Conservation (phyloP, 176 grass and related monocot genomes). For the Eleusine coracana region DNA sequence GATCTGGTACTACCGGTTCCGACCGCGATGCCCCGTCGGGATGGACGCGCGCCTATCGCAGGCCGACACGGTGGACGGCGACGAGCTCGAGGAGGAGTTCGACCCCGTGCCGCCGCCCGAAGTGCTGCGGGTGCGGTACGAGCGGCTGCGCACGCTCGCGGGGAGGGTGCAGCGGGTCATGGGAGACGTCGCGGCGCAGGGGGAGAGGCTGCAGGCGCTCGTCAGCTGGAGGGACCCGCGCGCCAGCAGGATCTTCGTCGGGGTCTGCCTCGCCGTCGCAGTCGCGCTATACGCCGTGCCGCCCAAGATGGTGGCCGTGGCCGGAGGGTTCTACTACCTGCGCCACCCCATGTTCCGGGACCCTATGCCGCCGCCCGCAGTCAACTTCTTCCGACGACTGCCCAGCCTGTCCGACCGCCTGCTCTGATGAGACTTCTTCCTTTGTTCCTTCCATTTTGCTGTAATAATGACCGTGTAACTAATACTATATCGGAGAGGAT, state of each 20-base stretch:
- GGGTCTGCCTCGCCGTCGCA: conserved; percentile 78
- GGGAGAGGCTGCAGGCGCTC: conserved; percentile 89
- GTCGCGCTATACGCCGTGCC: conserved; percentile 76
- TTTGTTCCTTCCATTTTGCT: not conserved
- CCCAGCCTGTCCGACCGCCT: conserved; percentile 86
- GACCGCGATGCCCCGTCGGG: conserved; percentile 66
- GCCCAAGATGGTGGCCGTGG: conserved; percentile 97
- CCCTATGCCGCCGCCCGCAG: conserved; percentile 75
- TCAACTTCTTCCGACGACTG: conserved; percentile 98
- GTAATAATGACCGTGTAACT: conserved; percentile 20
- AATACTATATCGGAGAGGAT: not conserved
- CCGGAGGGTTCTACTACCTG: conserved; percentile 92
- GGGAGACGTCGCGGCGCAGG: conserved; percentile 94
- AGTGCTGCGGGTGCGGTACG: conserved; percentile 59
- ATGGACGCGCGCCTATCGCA: conserved; percentile 94
- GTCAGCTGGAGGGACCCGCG: conserved; percentile 98
- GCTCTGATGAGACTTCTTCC: not conserved
- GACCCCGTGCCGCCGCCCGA: conserved; percentile 72
- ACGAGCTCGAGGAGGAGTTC: conserved; percentile 98
- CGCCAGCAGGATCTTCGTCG: conserved; percentile 90
- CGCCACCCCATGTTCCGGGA: conserved; percentile 96
- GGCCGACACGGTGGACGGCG: conserved; percentile 84
- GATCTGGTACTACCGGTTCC: conserved; percentile 90
- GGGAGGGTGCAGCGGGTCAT: conserved; percentile 87
- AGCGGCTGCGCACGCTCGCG: conserved; percentile 74